Evolutionary conservation across 2,329 filamentous ascomycete species (phyloP), one percentile per base, ranked within the genome.

Genomic region (Colletotrichum melonis): DNA sequence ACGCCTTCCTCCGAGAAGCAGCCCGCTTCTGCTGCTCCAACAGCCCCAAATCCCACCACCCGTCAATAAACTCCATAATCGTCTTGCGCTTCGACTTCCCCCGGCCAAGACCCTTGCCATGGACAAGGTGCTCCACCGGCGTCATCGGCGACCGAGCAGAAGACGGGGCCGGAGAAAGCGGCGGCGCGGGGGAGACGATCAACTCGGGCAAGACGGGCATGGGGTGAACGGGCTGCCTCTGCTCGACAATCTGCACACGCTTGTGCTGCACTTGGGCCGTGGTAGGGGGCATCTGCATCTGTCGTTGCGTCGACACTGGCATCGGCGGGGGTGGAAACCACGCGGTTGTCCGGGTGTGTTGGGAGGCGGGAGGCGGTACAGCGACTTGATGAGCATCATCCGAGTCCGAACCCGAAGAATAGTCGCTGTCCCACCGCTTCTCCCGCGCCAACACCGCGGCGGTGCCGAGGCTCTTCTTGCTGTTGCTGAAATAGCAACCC

Each of bases 1-100:
- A 67, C 60, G 32, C 32, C 32, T 24, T 65, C 22, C 57, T 58
- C 11, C 52, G 57, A 32, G 71, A 72, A 26, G 60, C 62, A 52
- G 32, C 62, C 35, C 63, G 22, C 72, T 86, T 82, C 30, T 87
- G 83, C 79, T 81, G 86, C 30, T 87, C 86, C 67, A 89, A 75
- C 67, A 89, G 77, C 4, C 83, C 86, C 67, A 89, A 79, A 78
- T 89, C 87, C 87, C 88, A 89, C 87, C 87, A 89, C 5, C 87
- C 88, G 55, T 88, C 87, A 32, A 89, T 81, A 24, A 84, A 80
- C 52, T 85, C 81, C 74, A 88, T 80, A 26, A 89, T 79, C 1
- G 87, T 89, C 81, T 81, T 87, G 8, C 86, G 82, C 76, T 81
- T 84, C 35, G 82, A 81, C 67, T 80, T 82, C 2, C 73, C 76